Evolutionary conservation across 1,284 basidiomycete species (phyloP), one percentile per base, ranked within the genome.

Genomic region (Termitomyces sp.): DNA sequence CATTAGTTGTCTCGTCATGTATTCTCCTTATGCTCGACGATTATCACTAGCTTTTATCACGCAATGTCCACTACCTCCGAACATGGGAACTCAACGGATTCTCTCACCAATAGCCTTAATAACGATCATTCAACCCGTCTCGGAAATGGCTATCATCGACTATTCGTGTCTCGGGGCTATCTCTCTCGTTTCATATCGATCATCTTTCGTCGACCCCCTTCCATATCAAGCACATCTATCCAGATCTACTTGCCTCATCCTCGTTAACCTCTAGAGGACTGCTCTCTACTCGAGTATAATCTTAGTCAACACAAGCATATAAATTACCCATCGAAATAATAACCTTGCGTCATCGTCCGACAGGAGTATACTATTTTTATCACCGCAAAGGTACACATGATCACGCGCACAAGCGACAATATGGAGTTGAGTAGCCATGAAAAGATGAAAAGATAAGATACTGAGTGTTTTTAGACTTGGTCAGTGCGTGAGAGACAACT

Each of bases 41-140:
- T 48, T 56, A 47, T 43, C 47, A 17, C 5, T 21, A 50, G 9
- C 51, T 40, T 38, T 28, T 19, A 41, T 33, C 17, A 38, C 30
- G 30, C 26, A 34, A 48, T 21, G 34, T 48, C 39, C 33, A 5
- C 15, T 7, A 19, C 34, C 42, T 39, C 13, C 24, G 24, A 24
- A 24, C 28, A 33, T 49, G 57, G 52, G 43, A 53, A 41, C 41
- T 50, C 44, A 50, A 26, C 36, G 48, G 38, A 42, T 40, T 17
- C 42, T 8, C 44, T 47, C 44, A 33, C 57, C 56, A 61, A 52
- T 55, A 26, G 56, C 60, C 34, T 39, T 48, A 49, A 50, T 51
- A 42, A 39, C 47, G 52, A 28, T 24, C 19, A 8, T 28, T 33
- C 12, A 55, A 30, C 38, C 31, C 39, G 12, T 30, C 38, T 60